These are phyloP conservation scores for Paecilomyces dactylethromorphus DNA, from an alignment of 2,329 filamentous ascomycete genomes.

Conservation along the genomic window DNA sequence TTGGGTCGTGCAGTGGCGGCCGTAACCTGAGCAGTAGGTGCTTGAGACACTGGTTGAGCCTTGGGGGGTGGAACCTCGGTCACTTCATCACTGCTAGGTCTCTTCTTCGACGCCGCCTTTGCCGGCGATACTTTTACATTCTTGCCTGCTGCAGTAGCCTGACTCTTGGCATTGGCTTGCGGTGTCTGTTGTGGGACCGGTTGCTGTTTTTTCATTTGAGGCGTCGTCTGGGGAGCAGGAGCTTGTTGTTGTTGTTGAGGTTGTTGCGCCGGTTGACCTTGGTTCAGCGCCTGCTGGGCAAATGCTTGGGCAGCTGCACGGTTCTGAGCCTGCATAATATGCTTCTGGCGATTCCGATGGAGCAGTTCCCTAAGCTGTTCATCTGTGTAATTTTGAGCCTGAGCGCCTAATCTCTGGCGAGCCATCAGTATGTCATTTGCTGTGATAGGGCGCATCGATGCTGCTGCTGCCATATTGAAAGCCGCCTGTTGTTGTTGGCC, in stretches of 20 bases:
- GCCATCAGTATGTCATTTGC: slow-evolving; percentile 29
- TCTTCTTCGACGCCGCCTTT: slow-evolving; percentile 36
- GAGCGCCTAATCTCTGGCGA: slow-evolving; percentile 28
- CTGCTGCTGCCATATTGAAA: slow-evolving; percentile 18
- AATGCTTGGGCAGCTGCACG: slow-evolving; percentile 17
- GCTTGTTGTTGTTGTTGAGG: slow-evolving; percentile 19
- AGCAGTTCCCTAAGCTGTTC: slow-evolving; percentile 36
- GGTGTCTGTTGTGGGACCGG: slow-evolving; percentile 15
- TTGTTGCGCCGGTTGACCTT: slow-evolving; percentile 11
- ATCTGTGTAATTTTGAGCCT: slow-evolving; percentile 29
- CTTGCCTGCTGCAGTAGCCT: slow-evolving; percentile 19
- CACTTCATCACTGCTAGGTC: slow-evolving; percentile 41
- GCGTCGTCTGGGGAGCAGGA: slow-evolving; percentile 12
- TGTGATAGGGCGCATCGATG: slow-evolving; percentile 26
- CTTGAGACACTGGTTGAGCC: slow-evolving; percentile 18
- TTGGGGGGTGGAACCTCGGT: slow-evolving; percentile 36
- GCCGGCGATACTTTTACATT: slow-evolving; percentile 17
- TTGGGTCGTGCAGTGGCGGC: slow-evolving; percentile 14
- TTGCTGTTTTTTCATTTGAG: slow-evolving; percentile 17
- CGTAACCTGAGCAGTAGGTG: slow-evolving; percentile 12
- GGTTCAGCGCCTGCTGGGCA: slow-evolving; percentile 7
- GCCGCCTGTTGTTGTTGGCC: slow-evolving; percentile 20
- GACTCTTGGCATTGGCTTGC: slow-evolving; percentile 18
- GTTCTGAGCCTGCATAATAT: slow-evolving; percentile 25
- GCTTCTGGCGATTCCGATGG: slow-evolving; percentile 28